Evolutionary conservation across 768 basidiomycete genomes (phyloP).

Genomic region (Termitomyces sp.): DNA sequence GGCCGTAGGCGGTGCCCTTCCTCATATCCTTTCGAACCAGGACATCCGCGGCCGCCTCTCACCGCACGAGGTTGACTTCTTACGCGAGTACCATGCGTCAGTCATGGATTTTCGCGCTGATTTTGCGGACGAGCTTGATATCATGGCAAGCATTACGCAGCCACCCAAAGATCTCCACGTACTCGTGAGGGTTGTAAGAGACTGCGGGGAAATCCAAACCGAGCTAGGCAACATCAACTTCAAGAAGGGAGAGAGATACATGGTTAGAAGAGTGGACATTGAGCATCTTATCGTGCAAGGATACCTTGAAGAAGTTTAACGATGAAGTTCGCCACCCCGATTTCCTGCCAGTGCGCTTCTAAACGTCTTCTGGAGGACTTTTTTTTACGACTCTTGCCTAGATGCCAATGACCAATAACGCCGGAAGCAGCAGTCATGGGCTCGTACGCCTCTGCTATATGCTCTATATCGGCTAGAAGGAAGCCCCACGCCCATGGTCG

Average conservation of each 20-base stretch:
- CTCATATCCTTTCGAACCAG: constrained; percentile 66
- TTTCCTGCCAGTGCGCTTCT: not conserved
- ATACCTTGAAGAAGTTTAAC: constrained; percentile 78
- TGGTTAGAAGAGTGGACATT: constrained; percentile 83
- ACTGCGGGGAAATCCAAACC: constrained; percentile 90
- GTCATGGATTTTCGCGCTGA: constrained; percentile 82
- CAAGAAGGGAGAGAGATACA: constrained; percentile 82
- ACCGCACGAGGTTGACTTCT: constrained; percentile 57
- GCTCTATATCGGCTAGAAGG: not conserved
- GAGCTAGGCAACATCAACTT: constrained; percentile 91
- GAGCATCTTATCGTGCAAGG: constrained; percentile 94
- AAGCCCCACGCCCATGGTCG: not conserved
- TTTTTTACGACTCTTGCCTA: not conserved
- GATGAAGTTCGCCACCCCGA: too few relatives aligned
- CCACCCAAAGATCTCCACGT: constrained; percentile 91
- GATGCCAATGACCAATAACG: not conserved
- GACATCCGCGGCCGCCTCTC: constrained; percentile 70
- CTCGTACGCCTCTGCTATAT: not conserved
- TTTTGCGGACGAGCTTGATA: constrained; percentile 82
- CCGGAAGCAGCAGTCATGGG: not conserved
- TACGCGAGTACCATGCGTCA: constrained; percentile 66
- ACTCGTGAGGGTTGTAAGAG: constrained; percentile 77
- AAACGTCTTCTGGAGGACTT: not conserved
- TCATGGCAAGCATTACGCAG: constrained; percentile 73
- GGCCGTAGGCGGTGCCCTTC: constrained; percentile 81